These are phyloP conservation scores for Coffea eugenioides DNA, from an alignment of 257 asterid species.

Conservation along the genomic window DNA sequence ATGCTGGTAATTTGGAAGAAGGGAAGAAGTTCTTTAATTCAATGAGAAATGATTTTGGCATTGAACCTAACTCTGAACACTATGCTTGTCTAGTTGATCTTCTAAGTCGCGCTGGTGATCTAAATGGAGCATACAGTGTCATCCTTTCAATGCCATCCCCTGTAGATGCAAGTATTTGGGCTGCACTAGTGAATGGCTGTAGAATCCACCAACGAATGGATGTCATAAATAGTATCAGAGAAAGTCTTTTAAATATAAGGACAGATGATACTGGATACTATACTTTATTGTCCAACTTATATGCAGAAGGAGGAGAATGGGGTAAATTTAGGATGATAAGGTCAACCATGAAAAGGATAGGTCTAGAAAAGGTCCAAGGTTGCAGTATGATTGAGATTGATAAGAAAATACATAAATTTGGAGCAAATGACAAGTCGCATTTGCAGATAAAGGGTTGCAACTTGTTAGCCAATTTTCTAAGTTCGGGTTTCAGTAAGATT, in stretches of 20 bases:
- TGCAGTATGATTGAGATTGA: conserved; percentile 66
- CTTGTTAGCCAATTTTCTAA: conserved; percentile 2
- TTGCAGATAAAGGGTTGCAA: not conserved
- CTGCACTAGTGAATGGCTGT: conserved; percentile 80
- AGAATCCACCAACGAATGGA: conserved; percentile 79
- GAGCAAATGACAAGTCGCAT: conserved; percentile 18
- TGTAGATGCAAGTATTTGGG: conserved; percentile 70
- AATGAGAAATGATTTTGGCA: conserved; percentile 49
- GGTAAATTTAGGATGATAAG: conserved; percentile 44
- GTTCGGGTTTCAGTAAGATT: conserved; percentile 3
- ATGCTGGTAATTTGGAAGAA: conserved; percentile 65
- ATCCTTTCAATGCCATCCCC: conserved; percentile 58
- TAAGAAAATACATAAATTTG: conserved; percentile 16
- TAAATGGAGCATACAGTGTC: conserved; percentile 60
- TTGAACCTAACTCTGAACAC: conserved; percentile 65
- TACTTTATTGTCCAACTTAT: conserved; percentile 60
- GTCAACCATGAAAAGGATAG: conserved; percentile 50
- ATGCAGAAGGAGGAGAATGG: conserved; percentile 84
- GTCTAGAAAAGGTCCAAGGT: conserved; percentile 66
- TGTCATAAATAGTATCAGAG: conserved; percentile 45
- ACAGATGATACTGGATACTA: conserved; percentile 77
- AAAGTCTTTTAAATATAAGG: conserved; percentile 39
- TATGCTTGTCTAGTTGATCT: conserved; percentile 85
- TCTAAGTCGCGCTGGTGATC: conserved; percentile 80
- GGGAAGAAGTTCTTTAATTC: conserved; percentile 66